Base-by-base conservation (phyloP, 345 rosid genomes). In the Gossypium australe region DNA sequence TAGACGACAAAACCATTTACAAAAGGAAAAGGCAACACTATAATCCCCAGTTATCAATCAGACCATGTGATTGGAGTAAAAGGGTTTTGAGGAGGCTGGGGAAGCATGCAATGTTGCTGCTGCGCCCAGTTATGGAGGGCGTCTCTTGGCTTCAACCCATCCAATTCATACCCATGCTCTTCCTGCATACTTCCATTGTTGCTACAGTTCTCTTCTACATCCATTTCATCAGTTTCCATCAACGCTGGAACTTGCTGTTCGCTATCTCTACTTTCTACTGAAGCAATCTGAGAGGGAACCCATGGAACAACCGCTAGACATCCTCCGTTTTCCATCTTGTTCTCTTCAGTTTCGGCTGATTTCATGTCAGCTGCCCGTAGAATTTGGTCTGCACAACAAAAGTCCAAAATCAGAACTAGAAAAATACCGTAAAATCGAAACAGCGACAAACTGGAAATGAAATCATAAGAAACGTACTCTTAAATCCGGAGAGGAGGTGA, bases 281-380 rank as follows among this genome's bases (percentile, higher is more conserved):
- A 1, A 14, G 80, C 65, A 68, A 61, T 11, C 78, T 75, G 85
- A 44, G 77, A 80, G 22, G 88, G 83, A 77, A 80, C 80, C 92
- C 92, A 92, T 0, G 89, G 86, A 60, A 93, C 85, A 68, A 90
- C 82, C 2, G 94, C 94, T 81, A 81, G 77, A 29, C 85, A 70
- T 9, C 74, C 70, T 20, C 64, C 75, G 25, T 56, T 43, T 16
- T 43, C 5, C 9, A 53, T 43, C 10, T 70, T 38, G 4, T 56
- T 63, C 60, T 73, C 43, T 45, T 48, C 17, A 61, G 16, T 27
- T 67, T 63, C 83, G 0, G 11, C 57, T 16, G 72, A 60, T 73
- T 78, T 59, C 72, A 72, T 73, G 16, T 47, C 49, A 17, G 4
- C 67, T 2, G 72, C 77, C 68, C 58, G 63, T 22, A 77, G 70